Conservation (phyloP, 1,284 basidiomycete species). For the Lentinula novae-zelandiae region DNA sequence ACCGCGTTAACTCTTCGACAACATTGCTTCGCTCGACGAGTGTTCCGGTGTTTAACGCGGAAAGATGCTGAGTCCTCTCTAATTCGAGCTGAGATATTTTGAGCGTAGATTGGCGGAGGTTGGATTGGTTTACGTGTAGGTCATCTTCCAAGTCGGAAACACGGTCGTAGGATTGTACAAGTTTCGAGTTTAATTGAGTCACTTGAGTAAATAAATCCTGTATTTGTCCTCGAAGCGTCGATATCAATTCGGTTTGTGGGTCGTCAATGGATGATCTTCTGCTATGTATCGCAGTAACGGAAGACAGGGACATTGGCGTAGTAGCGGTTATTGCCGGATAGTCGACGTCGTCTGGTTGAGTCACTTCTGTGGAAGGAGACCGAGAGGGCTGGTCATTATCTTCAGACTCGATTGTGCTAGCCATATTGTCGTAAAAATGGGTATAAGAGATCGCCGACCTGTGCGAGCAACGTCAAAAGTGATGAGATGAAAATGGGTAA, state of each 20-base stretch:
- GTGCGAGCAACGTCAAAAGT: neutral
- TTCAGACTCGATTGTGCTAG: neutral
- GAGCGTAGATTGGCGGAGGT: constrained; percentile 53
- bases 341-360: neutral
- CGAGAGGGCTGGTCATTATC: neutral
- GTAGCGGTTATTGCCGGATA: neutral
- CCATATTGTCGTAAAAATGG: neutral
- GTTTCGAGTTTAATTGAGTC: constrained; percentile 86
- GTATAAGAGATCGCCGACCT: neutral
- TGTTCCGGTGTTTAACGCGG: constrained; percentile 82
- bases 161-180: constrained; percentile 88
- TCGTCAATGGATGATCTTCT: constrained; percentile 34
- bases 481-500: neutral
- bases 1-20: constrained; percentile 84
- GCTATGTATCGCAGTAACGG: neutral
- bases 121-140: constrained; percentile 64
- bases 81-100: constrained; percentile 70
- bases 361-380: neutral
- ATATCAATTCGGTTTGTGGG: constrained; percentile 73
- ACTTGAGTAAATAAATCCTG: constrained; percentile 88
- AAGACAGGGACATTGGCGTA: neutral
- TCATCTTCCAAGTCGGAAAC: constrained; percentile 94
- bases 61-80: constrained; percentile 74
- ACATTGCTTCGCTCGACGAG: constrained; percentile 93
- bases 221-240: constrained; percentile 76